Evolutionary conservation across 164 flowering plant genomes (phyloP).

Genomic region (Dillenia suffruticosa): DNA sequence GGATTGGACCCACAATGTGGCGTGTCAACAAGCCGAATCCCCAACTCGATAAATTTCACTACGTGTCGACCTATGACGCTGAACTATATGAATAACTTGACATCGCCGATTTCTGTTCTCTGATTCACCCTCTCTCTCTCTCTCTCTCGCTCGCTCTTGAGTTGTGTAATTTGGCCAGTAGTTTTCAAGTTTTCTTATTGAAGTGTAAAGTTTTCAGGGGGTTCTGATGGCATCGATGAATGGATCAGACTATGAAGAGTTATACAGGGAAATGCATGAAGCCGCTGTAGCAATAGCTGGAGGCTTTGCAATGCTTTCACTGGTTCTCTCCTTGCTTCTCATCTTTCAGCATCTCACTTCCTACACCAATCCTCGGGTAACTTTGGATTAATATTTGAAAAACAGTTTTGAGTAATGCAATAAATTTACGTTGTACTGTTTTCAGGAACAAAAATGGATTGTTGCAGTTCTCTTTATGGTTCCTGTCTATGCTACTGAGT

Average conservation of each 20-base stretch:
- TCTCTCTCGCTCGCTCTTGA: no score
- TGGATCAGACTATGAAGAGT: slow-evolving; percentile 10
- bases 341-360: slow-evolving; percentile 73
- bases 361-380: slow-evolving; percentile 77
- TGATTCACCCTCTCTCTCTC: not conserved
- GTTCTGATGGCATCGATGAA: slow-evolving; percentile 20
- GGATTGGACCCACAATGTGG: no score
- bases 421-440: slow-evolving; percentile 2
- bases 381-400: slow-evolving; percentile 14
- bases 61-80: not conserved
- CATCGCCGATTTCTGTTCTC: not conserved
- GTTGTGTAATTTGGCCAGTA: no score
- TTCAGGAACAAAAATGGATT: slow-evolving; percentile 82
- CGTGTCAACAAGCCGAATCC: no score
- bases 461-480: slow-evolving; percentile 81
- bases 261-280: slow-evolving; percentile 39
- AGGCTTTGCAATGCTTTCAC: slow-evolving; percentile 42
- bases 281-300: slow-evolving; percentile 57
- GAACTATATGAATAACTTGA: not conserved
- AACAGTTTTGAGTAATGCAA: no score
- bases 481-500: slow-evolving; percentile 78
- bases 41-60: no score
- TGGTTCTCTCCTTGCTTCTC: slow-evolving; percentile 49
- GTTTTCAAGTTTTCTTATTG: not conserved
- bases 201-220: slow-evolving; percentile 1